These are phyloP conservation scores for Torulaspora maleeae DNA, from an alignment of 805 yeast genomes.

Conservation along the genomic window DNA sequence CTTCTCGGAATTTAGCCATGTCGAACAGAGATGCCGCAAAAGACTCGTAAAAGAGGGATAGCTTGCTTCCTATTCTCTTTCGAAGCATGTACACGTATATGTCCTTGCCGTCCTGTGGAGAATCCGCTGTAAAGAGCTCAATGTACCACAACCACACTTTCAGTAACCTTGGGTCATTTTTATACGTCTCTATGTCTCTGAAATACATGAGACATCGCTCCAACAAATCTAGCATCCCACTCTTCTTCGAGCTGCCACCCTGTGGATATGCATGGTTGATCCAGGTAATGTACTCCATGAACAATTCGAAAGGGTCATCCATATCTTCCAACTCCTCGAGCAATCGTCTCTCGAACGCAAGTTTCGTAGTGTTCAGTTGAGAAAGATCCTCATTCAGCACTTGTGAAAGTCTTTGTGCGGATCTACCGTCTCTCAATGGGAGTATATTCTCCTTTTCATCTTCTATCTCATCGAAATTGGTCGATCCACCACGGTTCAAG, in stretches of 20 bases:
- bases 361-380: constrained; percentile 25
- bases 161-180: constrained; percentile 77
- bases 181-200: constrained; percentile 60
- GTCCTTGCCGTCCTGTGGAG: constrained; percentile 67
- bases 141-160: constrained; percentile 79
- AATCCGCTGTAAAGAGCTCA: constrained; percentile 26
- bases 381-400: constrained; percentile 31
- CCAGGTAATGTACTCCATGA: constrained; percentile 74
- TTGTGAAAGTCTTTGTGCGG: constrained; percentile 53
- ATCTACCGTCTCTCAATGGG: constrained; percentile 63
- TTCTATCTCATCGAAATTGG: constrained; percentile 46
- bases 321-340: constrained; percentile 47
- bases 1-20: constrained; percentile 14
- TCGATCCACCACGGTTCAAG: constrained; percentile 7
- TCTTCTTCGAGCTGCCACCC: constrained; percentile 53
- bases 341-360: constrained; percentile 48
- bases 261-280: constrained; percentile 56
- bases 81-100: constrained; percentile 66
- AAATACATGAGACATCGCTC: constrained; percentile 71
- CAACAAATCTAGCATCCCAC: constrained; percentile 59
- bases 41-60: constrained; percentile 73
- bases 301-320: constrained; percentile 82
- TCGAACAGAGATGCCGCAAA: constrained; percentile 48
- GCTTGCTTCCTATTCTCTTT: constrained; percentile 61
- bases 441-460: constrained; percentile 71